A percentile compares a stretch with the other conserved stretches of the same genome.
Conservation (phyloP, 768 basidiomycete genomes). For the Plicaturopsis crispa region DNA sequence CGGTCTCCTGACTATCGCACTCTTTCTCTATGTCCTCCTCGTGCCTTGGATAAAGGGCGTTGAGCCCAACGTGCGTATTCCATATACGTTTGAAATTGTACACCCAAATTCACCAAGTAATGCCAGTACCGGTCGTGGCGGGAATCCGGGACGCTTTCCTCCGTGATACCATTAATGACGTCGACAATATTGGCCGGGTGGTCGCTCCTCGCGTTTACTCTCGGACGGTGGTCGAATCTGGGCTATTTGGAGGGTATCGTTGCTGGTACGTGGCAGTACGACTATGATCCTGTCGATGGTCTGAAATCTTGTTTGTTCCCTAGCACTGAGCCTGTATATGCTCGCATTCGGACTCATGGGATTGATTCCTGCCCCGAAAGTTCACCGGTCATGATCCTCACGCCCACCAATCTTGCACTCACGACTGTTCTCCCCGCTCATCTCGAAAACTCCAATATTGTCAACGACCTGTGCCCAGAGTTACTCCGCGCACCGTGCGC, state of each 20-base stretch:
- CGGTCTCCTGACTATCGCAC: constrained; percentile 49
- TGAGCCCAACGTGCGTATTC: constrained; percentile 55
- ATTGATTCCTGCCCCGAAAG: constrained; percentile 57
- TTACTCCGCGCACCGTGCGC: too few relatives aligned
- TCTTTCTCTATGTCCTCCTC: constrained; percentile 70
- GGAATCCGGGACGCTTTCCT: constrained; percentile 59
- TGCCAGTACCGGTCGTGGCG: constrained; percentile 68
- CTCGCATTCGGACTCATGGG: constrained; percentile 70
- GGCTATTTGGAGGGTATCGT: constrained; percentile 59
- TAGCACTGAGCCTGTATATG: constrained; percentile 66
- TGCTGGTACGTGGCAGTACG: constrained; percentile 38
- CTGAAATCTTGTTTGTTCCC: constrained; percentile 2
- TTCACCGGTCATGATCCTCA: constrained; percentile 15
- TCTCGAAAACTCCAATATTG: too few relatives aligned
- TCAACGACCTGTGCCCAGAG: too few relatives aligned
- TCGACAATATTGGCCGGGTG: constrained; percentile 64
- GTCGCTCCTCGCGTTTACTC: constrained; percentile 50
- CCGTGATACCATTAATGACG: constrained; percentile 65
- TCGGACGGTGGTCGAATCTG: constrained; percentile 60
- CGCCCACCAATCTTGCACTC: too few relatives aligned
- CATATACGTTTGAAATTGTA: not conserved
- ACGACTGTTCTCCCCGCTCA: too few relatives aligned
- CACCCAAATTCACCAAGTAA: not conserved
- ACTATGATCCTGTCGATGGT: not conserved
- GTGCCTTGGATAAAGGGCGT: constrained; percentile 61